Evolutionary conservation across 306 rosid genomes (phyloP).

Genomic region (Cucumis melo): DNA sequence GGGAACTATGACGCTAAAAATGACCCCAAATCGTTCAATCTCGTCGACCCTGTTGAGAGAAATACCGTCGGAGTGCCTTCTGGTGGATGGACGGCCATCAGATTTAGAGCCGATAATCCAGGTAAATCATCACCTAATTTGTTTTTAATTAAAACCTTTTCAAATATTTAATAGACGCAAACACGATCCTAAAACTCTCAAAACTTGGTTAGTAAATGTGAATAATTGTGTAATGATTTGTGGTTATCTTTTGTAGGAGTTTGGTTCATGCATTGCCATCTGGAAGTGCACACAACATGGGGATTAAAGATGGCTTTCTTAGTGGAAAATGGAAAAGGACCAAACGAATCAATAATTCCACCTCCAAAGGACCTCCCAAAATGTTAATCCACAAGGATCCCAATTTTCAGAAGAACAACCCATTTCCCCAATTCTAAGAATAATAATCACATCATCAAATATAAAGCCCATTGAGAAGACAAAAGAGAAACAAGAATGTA

Average conservation of each 20-base stretch:
- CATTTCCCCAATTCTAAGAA: background rate
- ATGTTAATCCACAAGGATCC: constrained; percentile 19
- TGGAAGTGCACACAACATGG: constrained; percentile 94
- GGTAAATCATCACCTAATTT: constrained; percentile 19
- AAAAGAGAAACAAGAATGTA: background rate
- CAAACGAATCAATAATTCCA: constrained; percentile 47
- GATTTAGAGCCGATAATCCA: constrained; percentile 90
- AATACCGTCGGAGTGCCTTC: constrained; percentile 69
- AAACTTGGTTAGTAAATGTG: background rate
- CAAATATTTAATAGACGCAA: no score
- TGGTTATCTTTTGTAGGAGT: constrained; percentile 27
- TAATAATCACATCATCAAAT: background rate
- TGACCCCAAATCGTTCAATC: constrained; percentile 47
- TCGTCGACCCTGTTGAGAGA: constrained; percentile 75
- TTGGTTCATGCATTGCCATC: constrained; percentile 91
- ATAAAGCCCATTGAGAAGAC: background rate
- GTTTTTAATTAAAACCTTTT: no score
- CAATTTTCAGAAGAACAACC: background rate
- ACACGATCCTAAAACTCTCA: no score
- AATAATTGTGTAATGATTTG: background rate
- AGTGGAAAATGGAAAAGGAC: constrained; percentile 86
- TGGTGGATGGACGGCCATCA: constrained; percentile 86
- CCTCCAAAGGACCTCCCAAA: constrained; percentile 92
- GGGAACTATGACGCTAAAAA: constrained; percentile 48
- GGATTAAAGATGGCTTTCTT: constrained; percentile 94